These are phyloP conservation scores for Conoideocrella luteorostrata DNA, from an alignment of 2,329 filamentous ascomycete species.

Conservation along the genomic window DNA sequence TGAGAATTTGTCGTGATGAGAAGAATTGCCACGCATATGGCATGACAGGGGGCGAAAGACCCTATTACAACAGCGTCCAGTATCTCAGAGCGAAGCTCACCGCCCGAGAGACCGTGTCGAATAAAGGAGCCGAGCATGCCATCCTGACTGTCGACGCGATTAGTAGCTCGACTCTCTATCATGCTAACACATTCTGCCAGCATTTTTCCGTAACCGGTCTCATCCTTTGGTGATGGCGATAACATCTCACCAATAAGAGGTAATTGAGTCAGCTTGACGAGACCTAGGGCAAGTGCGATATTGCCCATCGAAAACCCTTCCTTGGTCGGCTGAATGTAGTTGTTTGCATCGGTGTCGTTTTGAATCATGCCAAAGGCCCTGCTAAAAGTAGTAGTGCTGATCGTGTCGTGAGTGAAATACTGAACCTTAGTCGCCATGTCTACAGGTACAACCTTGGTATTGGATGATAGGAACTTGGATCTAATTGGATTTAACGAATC, in stretches of 20 bases:
- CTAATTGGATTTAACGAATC: conserved; percentile 39
- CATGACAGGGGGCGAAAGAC: conserved; percentile 41
- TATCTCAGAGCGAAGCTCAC: conserved; percentile 25
- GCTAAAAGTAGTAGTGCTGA: conserved; percentile 45
- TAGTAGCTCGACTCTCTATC: conserved; percentile 20
- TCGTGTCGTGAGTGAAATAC: conserved; percentile 48
- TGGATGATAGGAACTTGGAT: conserved; percentile 34
- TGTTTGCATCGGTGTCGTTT: conserved; percentile 37
- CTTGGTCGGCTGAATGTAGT: conserved; percentile 30
- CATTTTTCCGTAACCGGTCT: conserved; percentile 28
- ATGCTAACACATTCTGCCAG: conserved; percentile 21
- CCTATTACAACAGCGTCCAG: conserved; percentile 36
- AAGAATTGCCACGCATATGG: conserved; percentile 40
- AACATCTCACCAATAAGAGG: conserved; percentile 22
- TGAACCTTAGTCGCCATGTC: conserved; percentile 42
- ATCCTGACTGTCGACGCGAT: conserved; percentile 19
- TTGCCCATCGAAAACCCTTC: conserved; percentile 22
- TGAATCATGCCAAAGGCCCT: conserved; percentile 41
- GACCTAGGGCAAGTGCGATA: conserved; percentile 19
- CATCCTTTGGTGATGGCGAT: conserved; percentile 20
- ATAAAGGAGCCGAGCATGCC: conserved; percentile 39
- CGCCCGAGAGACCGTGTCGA: conserved; percentile 27
- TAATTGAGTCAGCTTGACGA: conserved; percentile 22
- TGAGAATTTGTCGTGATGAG: conserved; percentile 44
- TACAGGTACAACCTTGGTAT: conserved; percentile 24